Conservation (phyloP, 345 rosid genomes). For the Clausena lansium region DNA sequence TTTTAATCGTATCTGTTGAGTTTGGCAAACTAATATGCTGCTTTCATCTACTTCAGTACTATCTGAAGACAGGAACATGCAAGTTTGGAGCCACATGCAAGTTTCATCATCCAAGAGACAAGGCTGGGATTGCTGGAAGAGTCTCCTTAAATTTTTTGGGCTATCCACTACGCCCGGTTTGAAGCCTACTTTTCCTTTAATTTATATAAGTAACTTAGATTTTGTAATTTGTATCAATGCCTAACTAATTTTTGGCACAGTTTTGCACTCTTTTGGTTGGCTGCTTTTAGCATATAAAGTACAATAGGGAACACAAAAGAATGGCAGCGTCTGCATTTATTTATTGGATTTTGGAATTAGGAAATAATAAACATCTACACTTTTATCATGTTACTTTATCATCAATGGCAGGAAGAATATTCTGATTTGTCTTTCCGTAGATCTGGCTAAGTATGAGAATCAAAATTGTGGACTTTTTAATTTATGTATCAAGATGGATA, state of each 20-base stretch:
- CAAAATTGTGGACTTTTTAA: background rate
- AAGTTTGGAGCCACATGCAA: constrained; percentile 99
- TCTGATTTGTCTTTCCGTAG: background rate
- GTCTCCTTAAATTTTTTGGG: constrained; percentile 89
- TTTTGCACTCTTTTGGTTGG: constrained; percentile 1
- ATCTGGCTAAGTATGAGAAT: background rate
- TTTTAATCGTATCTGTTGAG: background rate
- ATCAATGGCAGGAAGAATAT: background rate
- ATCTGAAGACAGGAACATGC: constrained; percentile 98
- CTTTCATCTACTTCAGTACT: constrained; percentile 61
- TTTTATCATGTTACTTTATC: background rate
- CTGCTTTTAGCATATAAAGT: background rate
- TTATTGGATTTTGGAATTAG: background rate
- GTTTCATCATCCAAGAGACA: constrained; percentile 96
- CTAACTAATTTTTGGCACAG: background rate
- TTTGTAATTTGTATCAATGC: background rate
- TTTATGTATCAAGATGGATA: background rate
- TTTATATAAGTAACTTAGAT: background rate
- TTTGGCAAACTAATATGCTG: constrained; percentile 20
- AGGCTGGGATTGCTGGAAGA: constrained; percentile 90
- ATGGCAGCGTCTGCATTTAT: background rate
- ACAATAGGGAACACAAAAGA: background rate
- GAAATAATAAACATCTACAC: background rate
- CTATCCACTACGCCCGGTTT: constrained; percentile 88
- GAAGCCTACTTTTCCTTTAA: constrained; percentile 24